These are phyloP conservation scores for Bjerkandera adusta DNA, from an alignment of 1,284 basidiomycete genomes.

Conservation along the genomic window DNA sequence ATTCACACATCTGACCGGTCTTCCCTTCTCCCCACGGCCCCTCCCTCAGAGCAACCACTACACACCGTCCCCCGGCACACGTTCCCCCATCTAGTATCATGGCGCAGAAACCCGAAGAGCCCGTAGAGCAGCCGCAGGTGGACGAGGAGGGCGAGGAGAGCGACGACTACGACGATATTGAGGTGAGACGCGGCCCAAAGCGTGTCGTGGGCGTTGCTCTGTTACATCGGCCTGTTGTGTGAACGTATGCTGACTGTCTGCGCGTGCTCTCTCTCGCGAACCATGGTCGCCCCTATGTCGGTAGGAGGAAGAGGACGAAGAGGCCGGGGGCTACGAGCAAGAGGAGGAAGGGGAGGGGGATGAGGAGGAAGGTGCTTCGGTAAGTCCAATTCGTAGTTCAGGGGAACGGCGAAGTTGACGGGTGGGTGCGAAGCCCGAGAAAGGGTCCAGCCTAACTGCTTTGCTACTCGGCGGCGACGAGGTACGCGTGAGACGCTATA, in stretches of 20 bases:
- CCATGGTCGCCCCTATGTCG: neutral
- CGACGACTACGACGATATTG: constrained; percentile 11
- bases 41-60: neutral
- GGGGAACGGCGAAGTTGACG: neutral
- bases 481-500: constrained; percentile 2
- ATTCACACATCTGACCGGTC: neutral
- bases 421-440: constrained; percentile 2
- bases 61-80: neutral
- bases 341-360: constrained; percentile 8
- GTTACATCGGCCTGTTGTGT: neutral
- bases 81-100: constrained; percentile 2
- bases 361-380: constrained; percentile 6
- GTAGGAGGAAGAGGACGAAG: constrained; percentile 10
- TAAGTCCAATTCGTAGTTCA: neutral
- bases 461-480: constrained; percentile 5
- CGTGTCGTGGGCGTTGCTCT: neutral
- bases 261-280: neutral
- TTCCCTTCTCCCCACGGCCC: constrained; percentile 4
- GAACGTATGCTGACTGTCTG: no score
- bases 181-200: constrained; percentile 1
- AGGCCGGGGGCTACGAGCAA: constrained; percentile 1
- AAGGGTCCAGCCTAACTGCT: constrained; percentile 8
- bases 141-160: constrained; percentile 10
- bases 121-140: constrained; percentile 11
- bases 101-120: constrained; percentile 9